A percentile compares a stretch with the other conserved stretches of the same genome.
phyloP scores from a whole-genome alignment of 805 yeast genomes.

The Teunomyces pallodes region DNA sequence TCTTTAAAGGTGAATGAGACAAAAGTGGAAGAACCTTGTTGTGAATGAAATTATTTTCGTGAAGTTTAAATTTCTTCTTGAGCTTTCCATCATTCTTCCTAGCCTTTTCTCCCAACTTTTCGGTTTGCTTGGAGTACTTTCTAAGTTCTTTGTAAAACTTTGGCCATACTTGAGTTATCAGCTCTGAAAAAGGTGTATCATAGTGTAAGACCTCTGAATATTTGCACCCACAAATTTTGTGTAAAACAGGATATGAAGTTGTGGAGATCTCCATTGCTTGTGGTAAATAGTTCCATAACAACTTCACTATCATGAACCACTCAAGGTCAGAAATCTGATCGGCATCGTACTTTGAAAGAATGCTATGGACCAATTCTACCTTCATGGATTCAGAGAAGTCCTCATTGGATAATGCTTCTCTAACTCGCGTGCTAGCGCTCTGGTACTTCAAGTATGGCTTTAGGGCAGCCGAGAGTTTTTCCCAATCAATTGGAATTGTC shows the following conservation, averaged over 20 bases:
- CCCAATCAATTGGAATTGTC: background rate
- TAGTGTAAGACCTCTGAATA: background rate
- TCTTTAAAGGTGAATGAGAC: background rate
- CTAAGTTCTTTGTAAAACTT: background rate
- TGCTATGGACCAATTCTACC: background rate
- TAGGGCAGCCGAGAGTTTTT: background rate
- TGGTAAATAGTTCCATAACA: background rate
- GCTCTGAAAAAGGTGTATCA: background rate
- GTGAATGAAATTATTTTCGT: background rate
- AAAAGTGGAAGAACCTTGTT: background rate
- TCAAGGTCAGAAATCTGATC: slow-evolving; percentile 1
- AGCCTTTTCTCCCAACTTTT: background rate
- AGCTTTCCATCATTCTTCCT: background rate
- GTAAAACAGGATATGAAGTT: background rate
- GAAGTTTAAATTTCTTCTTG: background rate
- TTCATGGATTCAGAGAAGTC: background rate
- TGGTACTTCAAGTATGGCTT: slow-evolving; percentile 1
- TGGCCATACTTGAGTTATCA: background rate
- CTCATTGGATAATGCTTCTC: background rate
- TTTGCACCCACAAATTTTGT: background rate
- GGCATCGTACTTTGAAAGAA: background rate
- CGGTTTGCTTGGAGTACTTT: background rate
- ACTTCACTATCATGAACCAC: slow-evolving; percentile 1
- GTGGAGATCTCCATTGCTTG: slow-evolving; percentile 1
- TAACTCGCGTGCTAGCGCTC: background rate